Evolutionary conservation across 768 basidiomycete species (phyloP), one percentile per base, ranked within the genome.

Genomic region (Boletus sp.): DNA sequence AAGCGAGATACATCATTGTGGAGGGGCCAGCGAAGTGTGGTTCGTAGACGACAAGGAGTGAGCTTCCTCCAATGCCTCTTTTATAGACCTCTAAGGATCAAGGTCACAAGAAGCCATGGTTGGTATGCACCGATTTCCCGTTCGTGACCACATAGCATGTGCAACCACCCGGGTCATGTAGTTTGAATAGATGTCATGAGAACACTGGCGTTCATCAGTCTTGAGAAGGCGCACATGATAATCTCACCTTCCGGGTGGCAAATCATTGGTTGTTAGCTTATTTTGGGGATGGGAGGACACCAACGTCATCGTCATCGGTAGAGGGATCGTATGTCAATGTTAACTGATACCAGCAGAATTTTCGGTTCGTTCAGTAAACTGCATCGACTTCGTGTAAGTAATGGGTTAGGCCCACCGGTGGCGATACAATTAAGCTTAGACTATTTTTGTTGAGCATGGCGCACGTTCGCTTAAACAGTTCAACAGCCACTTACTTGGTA

Each of bases 1-100:
- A 39, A 28, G 56, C 40, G 28, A 67, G 47, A 46, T 24, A 59
- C 33, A 66, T 71, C 70, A 70, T 71, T 7, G 1, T 32, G 37
- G 42, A 40, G 7, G 36, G 36, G 18, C 11, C 41, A 30, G 37
- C 1, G 32, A 33, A n/a, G 32, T 37, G 42, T 30, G 5, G 4
- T 20, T 37, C 35, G 41, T 29, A 28, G 41, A 52, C 24, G 18
- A 42, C 28, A 36, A 18, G 3, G 3, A 10, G 4, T 11, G 44
- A 1, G 15, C 18, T 39, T 20, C 40, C 12, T 12, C 29, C 10
- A 37, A 35, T 24, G 7, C 30, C 17, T 20, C 37, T 52, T 57
- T 68, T 68, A 68, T 63, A 56, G 28, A 15, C 15, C 10, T 18
- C 30, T 7, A 11, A 6, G 24, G 20, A 14, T 24, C 32, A 30